Evolutionary conservation across 768 basidiomycete genomes (phyloP).

Genomic region (Phanerochaete carnosa): DNA sequence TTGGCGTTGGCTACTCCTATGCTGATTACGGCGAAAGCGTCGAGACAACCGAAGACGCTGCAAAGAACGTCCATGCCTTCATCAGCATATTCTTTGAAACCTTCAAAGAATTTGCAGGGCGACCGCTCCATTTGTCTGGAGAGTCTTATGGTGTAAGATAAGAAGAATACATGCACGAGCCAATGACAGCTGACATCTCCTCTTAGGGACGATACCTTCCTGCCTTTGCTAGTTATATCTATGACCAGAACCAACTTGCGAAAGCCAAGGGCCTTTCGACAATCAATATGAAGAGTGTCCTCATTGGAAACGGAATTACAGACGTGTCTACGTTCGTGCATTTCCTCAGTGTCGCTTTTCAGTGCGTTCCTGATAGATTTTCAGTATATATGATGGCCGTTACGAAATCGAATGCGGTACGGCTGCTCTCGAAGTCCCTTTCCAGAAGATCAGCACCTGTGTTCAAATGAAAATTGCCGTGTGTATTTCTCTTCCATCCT

Average conservation of each 20-base stretch:
- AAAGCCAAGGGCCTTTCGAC: conserved; percentile 44
- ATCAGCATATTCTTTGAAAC: conserved; percentile 77
- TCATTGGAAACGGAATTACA: conserved; percentile 73
- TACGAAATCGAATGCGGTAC: conserved; percentile 49
- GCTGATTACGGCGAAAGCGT: conserved; percentile 66
- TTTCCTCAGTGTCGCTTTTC: background rate
- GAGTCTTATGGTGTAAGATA: conserved; percentile 65
- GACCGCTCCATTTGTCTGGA: conserved; percentile 70
- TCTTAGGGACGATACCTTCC: conserved; percentile 66
- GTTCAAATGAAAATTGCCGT: conserved; percentile 61
- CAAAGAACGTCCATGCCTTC: conserved; percentile 72
- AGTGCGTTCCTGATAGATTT: background rate
- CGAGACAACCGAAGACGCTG: conserved; percentile 78
- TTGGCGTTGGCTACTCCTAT: conserved; percentile 71
- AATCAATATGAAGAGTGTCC: conserved; percentile 67
- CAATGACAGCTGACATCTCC: background rate
- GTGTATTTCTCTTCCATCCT: conserved; percentile 17
- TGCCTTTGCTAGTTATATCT: conserved; percentile 72
- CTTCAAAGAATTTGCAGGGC: conserved; percentile 66
- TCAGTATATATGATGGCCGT: conserved; percentile 39
- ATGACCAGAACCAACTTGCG: conserved; percentile 64
- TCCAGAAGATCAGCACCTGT: conserved; percentile 39
- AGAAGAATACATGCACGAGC: background rate
- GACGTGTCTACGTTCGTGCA: conserved; percentile 46
- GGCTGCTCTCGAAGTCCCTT: conserved; percentile 49